A percentile compares a stretch with the other conserved stretches of the same genome.
These are phyloP conservation scores for Achlya hypogyna DNA, from an alignment of 352 stramenopile genomes.

Conservation along the genomic window DNA sequence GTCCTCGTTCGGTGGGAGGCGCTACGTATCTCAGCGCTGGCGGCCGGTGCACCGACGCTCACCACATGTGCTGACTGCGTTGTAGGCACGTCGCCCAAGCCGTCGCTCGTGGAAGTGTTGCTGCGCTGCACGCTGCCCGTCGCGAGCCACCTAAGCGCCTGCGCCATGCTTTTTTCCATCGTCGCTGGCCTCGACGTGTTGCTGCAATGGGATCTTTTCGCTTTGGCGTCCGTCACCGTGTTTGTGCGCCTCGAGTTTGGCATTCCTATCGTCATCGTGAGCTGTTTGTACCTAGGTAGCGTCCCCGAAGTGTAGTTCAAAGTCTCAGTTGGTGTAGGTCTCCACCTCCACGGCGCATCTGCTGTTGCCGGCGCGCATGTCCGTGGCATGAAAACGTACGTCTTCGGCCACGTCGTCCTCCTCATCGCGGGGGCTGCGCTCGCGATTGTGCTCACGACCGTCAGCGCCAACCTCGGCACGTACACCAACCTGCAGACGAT, in stretches of 20 bases:
- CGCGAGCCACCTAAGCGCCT: slow-evolving; percentile 27
- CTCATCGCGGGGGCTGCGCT: slow-evolving; percentile 28
- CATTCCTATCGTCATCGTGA: not conserved
- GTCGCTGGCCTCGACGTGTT: slow-evolving; percentile 38
- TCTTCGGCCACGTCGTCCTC: slow-evolving; percentile 26
- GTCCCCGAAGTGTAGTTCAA: slow-evolving; percentile 20
- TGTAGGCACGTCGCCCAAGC: not conserved
- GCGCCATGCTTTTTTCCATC: slow-evolving; percentile 22
- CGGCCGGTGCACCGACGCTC: not conserved
- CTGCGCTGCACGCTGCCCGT: slow-evolving; percentile 37
- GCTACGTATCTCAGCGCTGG: slow-evolving; percentile 20
- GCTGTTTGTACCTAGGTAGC: slow-evolving; percentile 18
- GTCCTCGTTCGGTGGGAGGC: slow-evolving; percentile 42
- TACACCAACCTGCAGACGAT: slow-evolving; percentile 29
- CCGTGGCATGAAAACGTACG: slow-evolving; percentile 29
- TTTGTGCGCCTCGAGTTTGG: slow-evolving; percentile 40
- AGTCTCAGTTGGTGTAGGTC: slow-evolving; percentile 13
- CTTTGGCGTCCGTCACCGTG: slow-evolving; percentile 26
- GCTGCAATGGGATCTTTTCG: slow-evolving; percentile 29
- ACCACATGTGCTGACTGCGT: not conserved
- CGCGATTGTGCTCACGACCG: slow-evolving; percentile 25
- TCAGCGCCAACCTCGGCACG: slow-evolving; percentile 28
- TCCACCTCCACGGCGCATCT: slow-evolving; percentile 26
- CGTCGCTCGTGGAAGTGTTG: not conserved
- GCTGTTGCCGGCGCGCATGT: slow-evolving; percentile 28